Conservation (phyloP, 2,329 filamentous ascomycete species). For the Akanthomyces uredinophilus region DNA sequence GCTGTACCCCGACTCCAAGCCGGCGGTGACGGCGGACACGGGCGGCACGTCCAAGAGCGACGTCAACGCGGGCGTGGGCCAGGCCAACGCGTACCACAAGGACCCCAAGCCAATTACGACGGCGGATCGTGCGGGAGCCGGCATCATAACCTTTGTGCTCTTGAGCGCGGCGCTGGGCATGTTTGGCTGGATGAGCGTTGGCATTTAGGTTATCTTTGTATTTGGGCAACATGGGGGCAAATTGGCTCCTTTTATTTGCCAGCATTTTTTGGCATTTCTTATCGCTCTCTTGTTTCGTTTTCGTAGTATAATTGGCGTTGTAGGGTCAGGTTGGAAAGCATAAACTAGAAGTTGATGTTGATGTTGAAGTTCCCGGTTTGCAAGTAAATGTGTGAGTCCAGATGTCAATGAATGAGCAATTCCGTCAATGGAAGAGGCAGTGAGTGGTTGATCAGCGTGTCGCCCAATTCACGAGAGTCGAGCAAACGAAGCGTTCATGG, state of each 20-base stretch:
- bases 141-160: conserved; percentile 42
- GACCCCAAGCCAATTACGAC: conserved; percentile 33
- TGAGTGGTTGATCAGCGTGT: too few species aligned
- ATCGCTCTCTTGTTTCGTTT: background rate
- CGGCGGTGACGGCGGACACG: conserved; percentile 40
- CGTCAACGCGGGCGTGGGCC: conserved; percentile 35
- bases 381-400: too few species aligned
- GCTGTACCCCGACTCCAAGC: conserved; percentile 37
- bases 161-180: conserved; percentile 34
- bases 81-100: conserved; percentile 31
- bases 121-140: conserved; percentile 43
- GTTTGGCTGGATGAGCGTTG: conserved; percentile 46
- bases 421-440: too few species aligned
- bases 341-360: background rate
- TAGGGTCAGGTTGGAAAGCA: conserved; percentile 4
- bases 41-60: conserved; percentile 49
- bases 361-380: background rate
- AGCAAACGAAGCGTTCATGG: too few species aligned
- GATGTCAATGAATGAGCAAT: too few species aligned
- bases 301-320: conserved; percentile 9
- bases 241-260: background rate
- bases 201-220: conserved; percentile 20
- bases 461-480: too few species aligned
- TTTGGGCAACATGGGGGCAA: background rate
- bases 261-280: background rate